Evolutionary conservation across 176 grass and related monocot species (phyloP).

Genomic region (Avena insularis): DNA sequence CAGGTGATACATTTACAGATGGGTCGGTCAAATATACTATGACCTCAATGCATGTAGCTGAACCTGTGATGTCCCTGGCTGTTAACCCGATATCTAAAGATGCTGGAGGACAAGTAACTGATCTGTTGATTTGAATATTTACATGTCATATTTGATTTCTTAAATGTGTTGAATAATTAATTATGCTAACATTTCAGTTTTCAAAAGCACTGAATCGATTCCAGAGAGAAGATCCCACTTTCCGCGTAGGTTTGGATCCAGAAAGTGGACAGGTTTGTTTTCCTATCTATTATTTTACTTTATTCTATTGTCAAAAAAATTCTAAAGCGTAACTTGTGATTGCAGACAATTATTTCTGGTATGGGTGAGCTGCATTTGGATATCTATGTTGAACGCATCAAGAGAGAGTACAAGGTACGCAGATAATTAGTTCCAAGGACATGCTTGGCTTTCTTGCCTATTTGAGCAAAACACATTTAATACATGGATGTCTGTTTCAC

Average conservation of each 20-base stretch:
- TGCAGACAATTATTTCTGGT: slow-evolving; percentile 96
- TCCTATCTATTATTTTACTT: slow-evolving; percentile 4
- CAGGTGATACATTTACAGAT: slow-evolving; percentile 98
- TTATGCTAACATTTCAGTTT: slow-evolving; percentile 65
- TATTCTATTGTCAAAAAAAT: slow-evolving; percentile 28
- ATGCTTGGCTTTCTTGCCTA: slow-evolving; percentile 5
- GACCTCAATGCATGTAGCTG: slow-evolving; percentile 99
- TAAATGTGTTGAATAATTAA: slow-evolving; percentile 40
- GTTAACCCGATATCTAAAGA: slow-evolving; percentile 97
- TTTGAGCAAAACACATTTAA: background rate
- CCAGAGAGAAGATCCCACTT: slow-evolving; percentile 97
- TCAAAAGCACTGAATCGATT: slow-evolving; percentile 98
- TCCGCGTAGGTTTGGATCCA: slow-evolving; percentile 90
- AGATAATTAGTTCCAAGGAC: background rate
- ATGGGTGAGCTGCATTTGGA: slow-evolving; percentile 99
- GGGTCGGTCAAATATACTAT: slow-evolving; percentile 95
- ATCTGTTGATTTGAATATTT: slow-evolving; percentile 26
- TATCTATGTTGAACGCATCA: slow-evolving; percentile 98
- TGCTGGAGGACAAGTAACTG: slow-evolving; percentile 95
- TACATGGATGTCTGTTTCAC: slow-evolving; percentile 15
- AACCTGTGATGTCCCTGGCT: slow-evolving; percentile 98
- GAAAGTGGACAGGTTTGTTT: slow-evolving; percentile 87
- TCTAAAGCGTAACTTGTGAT: slow-evolving; percentile 35
- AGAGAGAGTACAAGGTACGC: slow-evolving; percentile 91
- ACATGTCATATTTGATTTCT: slow-evolving; percentile 1